Evolutionary conservation across 2,329 filamentous ascomycete genomes (phyloP).

Genomic region (Scopulariopsis brevicaulis): DNA sequence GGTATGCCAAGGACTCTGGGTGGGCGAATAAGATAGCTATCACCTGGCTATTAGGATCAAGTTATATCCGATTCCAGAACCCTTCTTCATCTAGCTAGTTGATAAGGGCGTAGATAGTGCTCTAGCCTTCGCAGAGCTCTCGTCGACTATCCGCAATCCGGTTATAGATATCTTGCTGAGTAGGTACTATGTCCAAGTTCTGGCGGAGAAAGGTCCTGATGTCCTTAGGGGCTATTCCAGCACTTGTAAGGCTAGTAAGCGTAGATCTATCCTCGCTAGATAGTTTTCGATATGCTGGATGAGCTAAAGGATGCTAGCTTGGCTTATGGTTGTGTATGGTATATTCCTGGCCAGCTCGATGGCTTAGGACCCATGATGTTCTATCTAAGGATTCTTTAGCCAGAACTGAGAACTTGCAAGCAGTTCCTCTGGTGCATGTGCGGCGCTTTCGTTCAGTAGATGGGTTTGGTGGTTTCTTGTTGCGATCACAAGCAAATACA

Average conservation of each 20-base stretch:
- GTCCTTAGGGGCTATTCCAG: constrained; percentile 8
- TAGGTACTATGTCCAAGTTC: constrained; percentile 7
- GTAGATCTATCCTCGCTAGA: neutral
- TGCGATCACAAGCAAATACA: constrained; percentile 7
- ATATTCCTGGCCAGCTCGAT: constrained; percentile 4
- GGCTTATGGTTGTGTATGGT: constrained; percentile 5
- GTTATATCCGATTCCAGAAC: constrained; percentile 7
- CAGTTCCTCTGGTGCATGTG: constrained; percentile 6
- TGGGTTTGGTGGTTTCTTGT: constrained; percentile 6
- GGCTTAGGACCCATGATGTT: constrained; percentile 5
- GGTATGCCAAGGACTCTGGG: constrained; percentile 10
- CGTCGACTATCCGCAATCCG: constrained; percentile 8
- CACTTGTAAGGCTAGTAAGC: constrained; percentile 3
- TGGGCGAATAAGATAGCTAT: constrained; percentile 13
- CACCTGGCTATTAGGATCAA: constrained; percentile 8
- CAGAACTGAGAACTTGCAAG: constrained; percentile 8
- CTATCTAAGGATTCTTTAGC: constrained; percentile 7
- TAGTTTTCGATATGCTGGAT: constrained; percentile 6
- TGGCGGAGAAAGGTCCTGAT: neutral
- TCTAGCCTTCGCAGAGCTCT: constrained; percentile 9
- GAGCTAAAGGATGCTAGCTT: constrained; percentile 4
- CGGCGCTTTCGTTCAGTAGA: constrained; percentile 7
- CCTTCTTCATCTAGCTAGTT: constrained; percentile 8
- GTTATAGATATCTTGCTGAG: constrained; percentile 13
- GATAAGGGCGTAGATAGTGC: constrained; percentile 11